These are phyloP conservation scores for Arabis alpina DNA, from an alignment of 345 rosid species.

Conservation along the genomic window DNA sequence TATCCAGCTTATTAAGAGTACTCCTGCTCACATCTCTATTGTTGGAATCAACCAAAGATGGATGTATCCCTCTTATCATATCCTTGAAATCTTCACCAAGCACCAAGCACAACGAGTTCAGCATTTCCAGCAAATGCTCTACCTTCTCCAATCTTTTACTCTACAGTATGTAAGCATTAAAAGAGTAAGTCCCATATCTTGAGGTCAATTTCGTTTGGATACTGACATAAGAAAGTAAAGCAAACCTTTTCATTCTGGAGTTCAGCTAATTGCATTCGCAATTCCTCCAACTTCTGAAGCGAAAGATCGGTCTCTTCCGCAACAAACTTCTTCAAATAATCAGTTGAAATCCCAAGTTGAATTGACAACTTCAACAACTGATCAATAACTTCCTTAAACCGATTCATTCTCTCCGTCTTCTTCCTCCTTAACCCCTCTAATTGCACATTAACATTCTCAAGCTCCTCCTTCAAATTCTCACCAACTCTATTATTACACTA, in stretches of 20 bases:
- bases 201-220: background rate
- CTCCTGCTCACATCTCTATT: conserved; percentile 51
- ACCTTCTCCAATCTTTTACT: conserved; percentile 54
- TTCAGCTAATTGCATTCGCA: conserved; percentile 47
- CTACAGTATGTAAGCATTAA: conserved; percentile 39
- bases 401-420: conserved; percentile 52
- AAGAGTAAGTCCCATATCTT: background rate
- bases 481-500: conserved; percentile 47
- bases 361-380: conserved; percentile 52
- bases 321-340: conserved; percentile 36
- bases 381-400: conserved; percentile 53
- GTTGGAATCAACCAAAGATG: conserved; percentile 48
- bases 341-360: conserved; percentile 51
- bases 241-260: conserved; percentile 69
- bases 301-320: conserved; percentile 61
- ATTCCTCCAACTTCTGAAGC: conserved; percentile 55
- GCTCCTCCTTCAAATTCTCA: conserved; percentile 56
- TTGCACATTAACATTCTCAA: conserved; percentile 44
- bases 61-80: conserved; percentile 49
- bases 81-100: conserved; percentile 64
- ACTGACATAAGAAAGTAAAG: background rate
- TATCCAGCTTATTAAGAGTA: conserved; percentile 55
- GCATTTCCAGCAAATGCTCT: conserved; percentile 44
- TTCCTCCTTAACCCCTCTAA: conserved; percentile 54
- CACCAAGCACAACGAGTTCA: conserved; percentile 58